Evolutionary conservation across 805 yeast species (phyloP).

Genomic region (Maudiozyma bulderi): DNA sequence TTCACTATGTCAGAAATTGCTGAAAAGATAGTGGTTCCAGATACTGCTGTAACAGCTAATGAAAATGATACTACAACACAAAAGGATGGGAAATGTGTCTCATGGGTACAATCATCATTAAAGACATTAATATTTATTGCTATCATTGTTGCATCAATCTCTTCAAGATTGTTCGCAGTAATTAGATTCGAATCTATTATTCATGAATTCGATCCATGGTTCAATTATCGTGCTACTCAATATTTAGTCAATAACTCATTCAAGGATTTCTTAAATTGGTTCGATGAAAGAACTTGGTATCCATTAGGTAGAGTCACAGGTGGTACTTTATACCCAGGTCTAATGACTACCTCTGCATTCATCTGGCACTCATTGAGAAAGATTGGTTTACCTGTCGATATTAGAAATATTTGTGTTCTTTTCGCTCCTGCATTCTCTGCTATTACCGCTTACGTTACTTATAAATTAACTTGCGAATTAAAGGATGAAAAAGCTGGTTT

Average conservation of each 20-base stretch:
- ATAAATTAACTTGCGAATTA: slow-evolving; percentile 79
- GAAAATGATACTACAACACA: background rate
- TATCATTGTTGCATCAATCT: slow-evolving; percentile 84
- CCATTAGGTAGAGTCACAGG: slow-evolving; percentile 99
- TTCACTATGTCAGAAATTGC: background rate
- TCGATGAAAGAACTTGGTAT: slow-evolving; percentile 98
- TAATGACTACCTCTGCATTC: slow-evolving; percentile 94
- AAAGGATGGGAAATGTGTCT: background rate
- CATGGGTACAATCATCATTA: slow-evolving; percentile 28
- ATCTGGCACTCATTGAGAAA: slow-evolving; percentile 65
- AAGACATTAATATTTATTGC: slow-evolving; percentile 60
- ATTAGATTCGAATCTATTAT: slow-evolving; percentile 91
- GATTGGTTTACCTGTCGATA: slow-evolving; percentile 76
- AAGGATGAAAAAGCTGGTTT: slow-evolving; percentile 85
- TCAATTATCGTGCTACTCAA: slow-evolving; percentile 93
- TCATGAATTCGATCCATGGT: slow-evolving; percentile 97
- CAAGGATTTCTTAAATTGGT: slow-evolving; percentile 93
- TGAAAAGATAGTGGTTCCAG: background rate
- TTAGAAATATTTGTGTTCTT: slow-evolving; percentile 89
- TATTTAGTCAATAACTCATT: slow-evolving; percentile 75
- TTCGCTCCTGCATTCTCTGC: slow-evolving; percentile 96
- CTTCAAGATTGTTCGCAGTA: slow-evolving; percentile 91
- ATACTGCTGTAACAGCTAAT: background rate
- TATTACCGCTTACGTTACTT: slow-evolving; percentile 82
- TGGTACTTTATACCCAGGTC: slow-evolving; percentile 94